Evolutionary conservation across 2,329 filamentous ascomycete genomes (phyloP).

Genomic region (Trichophyton rubrum): DNA sequence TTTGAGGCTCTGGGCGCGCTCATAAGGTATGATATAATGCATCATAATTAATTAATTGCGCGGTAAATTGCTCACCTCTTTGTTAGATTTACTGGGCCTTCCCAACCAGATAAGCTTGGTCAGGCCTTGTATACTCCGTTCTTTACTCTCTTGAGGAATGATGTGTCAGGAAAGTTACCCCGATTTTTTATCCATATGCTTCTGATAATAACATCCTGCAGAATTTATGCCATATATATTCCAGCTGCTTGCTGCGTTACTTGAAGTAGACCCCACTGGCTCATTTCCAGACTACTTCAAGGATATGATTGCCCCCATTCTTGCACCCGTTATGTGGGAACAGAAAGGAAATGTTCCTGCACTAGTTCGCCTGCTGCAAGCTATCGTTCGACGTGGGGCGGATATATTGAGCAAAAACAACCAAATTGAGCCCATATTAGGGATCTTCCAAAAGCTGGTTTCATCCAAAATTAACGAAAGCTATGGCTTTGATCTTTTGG

Average conservation of each 20-base stretch:
- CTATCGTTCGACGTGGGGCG: conserved; percentile 67
- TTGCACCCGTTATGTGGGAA: conserved; percentile 79
- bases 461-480: conserved; percentile 70
- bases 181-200: conserved; percentile 14
- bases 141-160: conserved; percentile 63
- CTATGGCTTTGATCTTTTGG: conserved; percentile 80
- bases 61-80: conserved; percentile 10
- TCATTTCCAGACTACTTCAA: conserved; percentile 71
- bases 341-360: conserved; percentile 86
- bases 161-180: conserved; percentile 55
- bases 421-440: conserved; percentile 77
- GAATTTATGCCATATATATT: conserved; percentile 97
- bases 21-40: conserved; percentile 45
- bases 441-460: conserved; percentile 87
- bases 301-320: conserved; percentile 61
- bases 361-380: conserved; percentile 68
- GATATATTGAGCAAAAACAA: conserved; percentile 62
- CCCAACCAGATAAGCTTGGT: conserved; percentile 62
- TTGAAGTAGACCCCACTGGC: conserved; percentile 73
- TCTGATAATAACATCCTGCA: conserved; percentile 25
- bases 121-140: conserved; percentile 73
- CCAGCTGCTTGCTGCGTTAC: conserved; percentile 80
- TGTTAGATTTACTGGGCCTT: conserved; percentile 50
- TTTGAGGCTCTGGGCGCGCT: conserved; percentile 90
- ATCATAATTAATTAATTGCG: not conserved